Evolutionary conservation across 805 yeast genomes (phyloP).

Genomic region (Kurtzmaniella fragi): DNA sequence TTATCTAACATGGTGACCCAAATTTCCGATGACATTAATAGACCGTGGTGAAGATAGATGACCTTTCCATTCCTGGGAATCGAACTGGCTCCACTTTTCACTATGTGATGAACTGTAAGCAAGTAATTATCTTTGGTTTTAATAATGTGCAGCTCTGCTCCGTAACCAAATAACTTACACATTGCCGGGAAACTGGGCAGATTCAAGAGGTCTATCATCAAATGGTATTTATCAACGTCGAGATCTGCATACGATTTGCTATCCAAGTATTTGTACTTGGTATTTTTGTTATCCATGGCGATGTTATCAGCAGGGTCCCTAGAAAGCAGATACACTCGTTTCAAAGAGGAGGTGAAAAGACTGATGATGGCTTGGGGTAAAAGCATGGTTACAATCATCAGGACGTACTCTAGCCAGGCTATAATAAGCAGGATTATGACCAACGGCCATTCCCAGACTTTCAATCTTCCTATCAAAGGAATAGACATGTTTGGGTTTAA

Average conservation of each 20-base stretch:
- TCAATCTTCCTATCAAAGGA: conserved; percentile 44
- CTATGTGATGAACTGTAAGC: conserved; percentile 67
- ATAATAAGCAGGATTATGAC: conserved; percentile 38
- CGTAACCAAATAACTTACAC: conserved; percentile 64
- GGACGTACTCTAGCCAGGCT: conserved; percentile 46
- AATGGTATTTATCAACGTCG: conserved; percentile 16
- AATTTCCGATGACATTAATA: conserved; percentile 79
- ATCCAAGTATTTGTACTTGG: conserved; percentile 20
- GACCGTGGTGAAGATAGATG: conserved; percentile 86
- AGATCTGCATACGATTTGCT: conserved; percentile 11
- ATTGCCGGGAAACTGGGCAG: conserved; percentile 59
- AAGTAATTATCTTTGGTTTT: conserved; percentile 73
- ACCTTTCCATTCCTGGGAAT: conserved; percentile 31
- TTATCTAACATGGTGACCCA: conserved; percentile 52
- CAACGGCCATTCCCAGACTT: conserved; percentile 46
- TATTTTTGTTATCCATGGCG: conserved; percentile 6
- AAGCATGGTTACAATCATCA: conserved; percentile 39
- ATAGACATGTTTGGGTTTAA: conserved; percentile 19
- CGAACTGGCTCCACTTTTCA: conserved; percentile 21
- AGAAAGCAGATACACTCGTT: conserved; percentile 21
- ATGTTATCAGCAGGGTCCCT: conserved; percentile 22
- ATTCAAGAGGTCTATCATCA: conserved; percentile 35
- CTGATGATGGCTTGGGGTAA: conserved; percentile 42
- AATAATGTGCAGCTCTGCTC: conserved; percentile 71
- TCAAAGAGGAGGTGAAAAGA: conserved; percentile 25